Evolutionary conservation across 1,284 basidiomycete species (phyloP), one percentile per base, ranked within the genome.

Genomic region (Xerocomus nothofagi): DNA sequence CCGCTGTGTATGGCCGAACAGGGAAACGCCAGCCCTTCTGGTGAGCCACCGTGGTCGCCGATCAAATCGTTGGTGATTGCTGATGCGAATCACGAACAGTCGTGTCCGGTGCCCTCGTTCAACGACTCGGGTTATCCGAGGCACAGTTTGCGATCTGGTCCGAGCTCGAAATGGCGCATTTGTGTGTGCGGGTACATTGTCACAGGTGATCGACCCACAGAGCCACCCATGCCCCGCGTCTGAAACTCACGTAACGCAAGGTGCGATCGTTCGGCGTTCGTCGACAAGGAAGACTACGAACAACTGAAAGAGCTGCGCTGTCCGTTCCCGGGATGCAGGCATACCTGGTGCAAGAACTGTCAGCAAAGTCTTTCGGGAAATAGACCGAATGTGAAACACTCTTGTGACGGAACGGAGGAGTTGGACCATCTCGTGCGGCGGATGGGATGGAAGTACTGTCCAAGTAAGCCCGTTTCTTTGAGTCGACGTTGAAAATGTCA

Each of bases 381-480:
- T 5, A 71, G 69, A 31, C 68, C 70, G 4, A n/a, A n/a, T n/a
- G n/a, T n/a, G n/a, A 57, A 70, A 40, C 81, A 84, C 53, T 79
- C 80, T 1, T 83, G 81, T 57, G 80, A 83, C 54, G 80, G 81
- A 4, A 71, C 75, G 4, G 68, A 70, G 2, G 80, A 82, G 59
- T 63, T 82, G 24, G 71, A 73, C 7, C 65, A 74, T 51, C 66
- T 83, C 15, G 78, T 83, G 73, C 63, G 58, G 24, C 56, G 71
- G 39, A 65, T 71, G 46, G 81, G 81, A 8, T 83, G 81, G 81
- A 80, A 79, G 53, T 69, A 76, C 54, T 83, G 81, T 58, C 80
- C 81, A 33, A 78, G 80, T 78, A 58, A 58, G 58, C 48, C 14
- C 4, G 24, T n/a, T 41, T 31, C 36, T 65, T 31, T 37, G 0